Conservation (phyloP, 306 rosid genomes). For the Boehmeria nivea region DNA sequence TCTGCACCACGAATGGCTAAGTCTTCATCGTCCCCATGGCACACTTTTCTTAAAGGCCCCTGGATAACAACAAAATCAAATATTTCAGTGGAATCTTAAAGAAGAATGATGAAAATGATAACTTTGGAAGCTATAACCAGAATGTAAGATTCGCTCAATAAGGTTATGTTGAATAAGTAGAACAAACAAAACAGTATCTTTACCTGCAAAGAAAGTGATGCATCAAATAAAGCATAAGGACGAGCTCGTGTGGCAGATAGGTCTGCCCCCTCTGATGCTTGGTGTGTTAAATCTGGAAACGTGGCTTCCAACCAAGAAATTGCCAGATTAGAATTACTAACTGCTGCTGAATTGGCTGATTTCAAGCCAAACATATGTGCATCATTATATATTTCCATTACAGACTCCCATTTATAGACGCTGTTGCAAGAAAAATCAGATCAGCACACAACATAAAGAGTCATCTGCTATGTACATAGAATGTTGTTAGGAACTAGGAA, state of each 20-base stretch:
- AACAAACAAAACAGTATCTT: neutral
- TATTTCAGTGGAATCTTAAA: constrained; percentile 9
- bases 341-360: constrained; percentile 59
- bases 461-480: constrained; percentile 1
- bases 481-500: no score
- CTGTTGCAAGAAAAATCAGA: constrained; percentile 41
- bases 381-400: constrained; percentile 69
- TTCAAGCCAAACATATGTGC: constrained; percentile 73
- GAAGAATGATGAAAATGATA: neutral
- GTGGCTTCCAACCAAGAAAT: constrained; percentile 92
- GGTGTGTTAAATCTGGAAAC: constrained; percentile 60
- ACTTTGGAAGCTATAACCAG: neutral
- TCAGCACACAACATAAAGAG: constrained; percentile 19
- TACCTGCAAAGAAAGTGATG: constrained; percentile 88
- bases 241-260: constrained; percentile 46
- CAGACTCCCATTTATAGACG: constrained; percentile 64
- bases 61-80: constrained; percentile 29
- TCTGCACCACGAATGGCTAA: constrained; percentile 54
- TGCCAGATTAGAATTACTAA: constrained; percentile 70
- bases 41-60: constrained; percentile 82
- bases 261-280: constrained; percentile 46
- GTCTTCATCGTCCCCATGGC: constrained; percentile 52
- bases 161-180: neutral
- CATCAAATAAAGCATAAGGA: constrained; percentile 78
- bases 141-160: neutral